Evolutionary conservation across 1,284 basidiomycete species (phyloP), one percentile per base, ranked within the genome.

Genomic region (Cutaneotrichosporon mucoides): DNA sequence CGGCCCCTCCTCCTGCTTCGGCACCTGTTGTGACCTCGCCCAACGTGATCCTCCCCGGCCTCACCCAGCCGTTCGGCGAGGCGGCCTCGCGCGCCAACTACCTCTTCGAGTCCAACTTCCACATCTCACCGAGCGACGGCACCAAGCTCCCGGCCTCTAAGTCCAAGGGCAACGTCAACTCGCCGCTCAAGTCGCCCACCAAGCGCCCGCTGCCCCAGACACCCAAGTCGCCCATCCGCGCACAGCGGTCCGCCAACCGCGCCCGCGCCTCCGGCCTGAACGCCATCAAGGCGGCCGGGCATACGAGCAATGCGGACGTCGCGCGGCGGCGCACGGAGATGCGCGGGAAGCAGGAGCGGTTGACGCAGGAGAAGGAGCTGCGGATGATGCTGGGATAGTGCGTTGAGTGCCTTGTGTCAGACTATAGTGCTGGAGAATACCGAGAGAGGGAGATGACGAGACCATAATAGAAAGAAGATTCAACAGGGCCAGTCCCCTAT

Each of bases 281-380:
- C 11, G 38, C 36, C 15, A 42, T 57, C 49, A 61, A 61, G 43
- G 40, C 47, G 6, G 34, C 53, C 2, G 43, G 13, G 11, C 45
- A 41, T n/a, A 49, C 40, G 66, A 68, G 11, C 24, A 69, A 55
- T 66, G 61, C 35, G 62, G 63, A 68, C 44, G 70, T 69, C 13
- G 61, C 69, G 10, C 64, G 66, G 50, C 65, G 63, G 45, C 66
- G 67, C 37, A 60, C 59, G 24, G 75, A 73, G 54, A 69, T 76
- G 51, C 60, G 61, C 42, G 72, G 69, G 3, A 68, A 65, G 51
- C 65, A 66, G 53, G 70, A 71, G 51, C 65, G 73, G 11, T 48
- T 72, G 34, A 64, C 45, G 4, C 66, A 73, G 60, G 73, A 76
- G 57, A 64, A 66, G 45, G 69, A 69, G 56, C 62, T 76, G 61